Percentiles rank a stretch among this genome's conserved stretches.
These are phyloP conservation scores for Cladobotryum protrusum DNA, from an alignment of 2,329 filamentous ascomycete genomes.

Conservation along the genomic window DNA sequence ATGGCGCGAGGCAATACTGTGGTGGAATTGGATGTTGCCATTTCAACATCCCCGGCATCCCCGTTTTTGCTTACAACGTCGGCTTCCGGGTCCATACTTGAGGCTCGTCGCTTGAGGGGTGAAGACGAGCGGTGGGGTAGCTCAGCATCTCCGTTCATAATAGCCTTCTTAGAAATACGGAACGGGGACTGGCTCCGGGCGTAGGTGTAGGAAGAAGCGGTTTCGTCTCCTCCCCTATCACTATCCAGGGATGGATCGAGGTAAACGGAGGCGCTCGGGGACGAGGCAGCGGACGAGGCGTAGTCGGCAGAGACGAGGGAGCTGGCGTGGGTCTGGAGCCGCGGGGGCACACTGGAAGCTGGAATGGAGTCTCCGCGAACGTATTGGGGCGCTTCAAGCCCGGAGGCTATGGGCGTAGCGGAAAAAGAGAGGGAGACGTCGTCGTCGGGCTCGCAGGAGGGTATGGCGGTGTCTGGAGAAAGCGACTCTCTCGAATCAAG, in stretches of 20 bases:
- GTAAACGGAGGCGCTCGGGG: constrained; percentile 49
- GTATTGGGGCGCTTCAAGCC: constrained; percentile 35
- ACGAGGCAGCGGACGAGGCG: constrained; percentile 51
- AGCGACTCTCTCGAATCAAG: constrained; percentile 30
- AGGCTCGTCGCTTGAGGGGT: constrained; percentile 57
- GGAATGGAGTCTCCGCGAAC: constrained; percentile 38
- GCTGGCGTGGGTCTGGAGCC: constrained; percentile 40
- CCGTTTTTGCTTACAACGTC: constrained; percentile 31
- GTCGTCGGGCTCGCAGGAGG: constrained; percentile 48
- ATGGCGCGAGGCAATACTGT: constrained; percentile 30
- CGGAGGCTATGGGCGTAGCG: constrained; percentile 32
- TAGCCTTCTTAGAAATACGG: constrained; percentile 43
- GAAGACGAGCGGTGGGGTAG: constrained; percentile 56
- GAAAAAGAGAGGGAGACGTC: constrained; percentile 47
- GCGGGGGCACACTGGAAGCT: constrained; percentile 46
- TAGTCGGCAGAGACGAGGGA: constrained; percentile 42
- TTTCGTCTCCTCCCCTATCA: constrained; percentile 46
- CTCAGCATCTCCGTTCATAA: constrained; percentile 56
- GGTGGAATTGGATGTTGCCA: constrained; percentile 5
- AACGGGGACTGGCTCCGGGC: constrained; percentile 48
- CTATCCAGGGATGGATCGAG: constrained; percentile 51
- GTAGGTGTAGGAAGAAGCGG: constrained; percentile 31
- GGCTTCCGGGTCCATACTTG: constrained; percentile 51
- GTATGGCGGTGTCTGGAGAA: constrained; percentile 42
- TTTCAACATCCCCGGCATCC: constrained; percentile 22